A percentile compares a stretch with the other conserved stretches of the same genome.
Evolutionary conservation across 192 early-diverging fungal species (phyloP).

Genomic region (Rhizoclosmatium globosum): DNA sequence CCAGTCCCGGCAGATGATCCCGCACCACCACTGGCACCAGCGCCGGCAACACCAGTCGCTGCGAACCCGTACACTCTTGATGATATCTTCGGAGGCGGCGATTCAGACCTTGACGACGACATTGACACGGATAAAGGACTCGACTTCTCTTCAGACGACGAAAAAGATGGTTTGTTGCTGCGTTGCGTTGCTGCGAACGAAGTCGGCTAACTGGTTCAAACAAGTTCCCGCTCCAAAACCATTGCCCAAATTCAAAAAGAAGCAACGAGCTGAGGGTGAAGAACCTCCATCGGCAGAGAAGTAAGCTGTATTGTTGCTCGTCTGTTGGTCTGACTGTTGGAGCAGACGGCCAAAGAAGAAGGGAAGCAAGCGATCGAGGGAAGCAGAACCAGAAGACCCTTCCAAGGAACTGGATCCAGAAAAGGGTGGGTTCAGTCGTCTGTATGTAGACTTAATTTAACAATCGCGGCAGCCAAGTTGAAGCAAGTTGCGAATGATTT

Average conservation of each 20-base stretch:
- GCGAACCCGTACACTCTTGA: conserved; percentile 14
- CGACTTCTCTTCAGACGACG: conserved; percentile 39
- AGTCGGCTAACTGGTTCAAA: neutral
- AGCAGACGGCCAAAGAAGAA: conserved; percentile 39
- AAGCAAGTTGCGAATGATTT: conserved; percentile 50
- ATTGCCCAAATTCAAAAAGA: conserved; percentile 55
- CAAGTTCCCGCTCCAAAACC: conserved; percentile 14
- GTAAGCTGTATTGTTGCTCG: neutral
- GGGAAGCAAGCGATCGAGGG: conserved; percentile 27
- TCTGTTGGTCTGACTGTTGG: conserved; percentile 19
- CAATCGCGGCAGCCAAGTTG: conserved; percentile 16
- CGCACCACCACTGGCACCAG: neutral
- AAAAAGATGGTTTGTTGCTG: conserved; percentile 5
- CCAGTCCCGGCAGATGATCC: neutral
- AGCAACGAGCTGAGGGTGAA: conserved; percentile 9
- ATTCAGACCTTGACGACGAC: conserved; percentile 47
- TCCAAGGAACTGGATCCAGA: conserved; percentile 23
- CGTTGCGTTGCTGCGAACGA: neutral
- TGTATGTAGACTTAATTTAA: neutral
- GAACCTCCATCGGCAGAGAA: neutral
- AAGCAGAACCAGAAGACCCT: conserved; percentile 14
- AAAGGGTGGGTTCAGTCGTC: conserved; percentile 1
- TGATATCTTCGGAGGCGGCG: conserved; percentile 36
- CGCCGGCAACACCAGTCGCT: neutral
- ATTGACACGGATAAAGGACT: conserved; percentile 33